Percentiles rank a stretch among this genome's conserved stretches.
These are phyloP conservation scores for Ascodesmis nigricans DNA, from an alignment of 495 filamentous ascomycete genomes.

Conservation along the genomic window DNA sequence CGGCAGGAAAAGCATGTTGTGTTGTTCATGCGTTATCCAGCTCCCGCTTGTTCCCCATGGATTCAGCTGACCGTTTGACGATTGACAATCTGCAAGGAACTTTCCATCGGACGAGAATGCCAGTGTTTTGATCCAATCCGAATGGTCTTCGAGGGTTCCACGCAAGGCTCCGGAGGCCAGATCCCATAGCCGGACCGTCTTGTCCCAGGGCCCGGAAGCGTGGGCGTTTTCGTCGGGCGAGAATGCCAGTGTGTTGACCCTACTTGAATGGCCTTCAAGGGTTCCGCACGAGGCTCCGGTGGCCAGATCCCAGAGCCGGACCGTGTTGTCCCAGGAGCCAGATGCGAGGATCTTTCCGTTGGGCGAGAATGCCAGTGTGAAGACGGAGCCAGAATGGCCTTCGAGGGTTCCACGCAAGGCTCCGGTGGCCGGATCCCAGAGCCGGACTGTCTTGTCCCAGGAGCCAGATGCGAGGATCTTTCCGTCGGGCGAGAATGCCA, in stretches of 20 bases:
- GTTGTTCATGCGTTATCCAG: too few relatives aligned
- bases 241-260: conserved; percentile 53
- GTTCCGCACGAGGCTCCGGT: conserved; percentile 7
- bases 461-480: conserved; percentile 22
- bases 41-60: too few relatives aligned
- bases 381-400: background rate
- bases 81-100: conserved; percentile 8
- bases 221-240: conserved; percentile 23
- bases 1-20: too few relatives aligned
- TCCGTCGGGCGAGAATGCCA: conserved; percentile 25
- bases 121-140: background rate
- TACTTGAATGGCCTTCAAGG: conserved; percentile 30
- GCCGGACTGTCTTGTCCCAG: conserved; percentile 20
- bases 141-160: conserved; percentile 2
- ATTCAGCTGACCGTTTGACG: too few relatives aligned
- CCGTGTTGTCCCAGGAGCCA: conserved; percentile 11
- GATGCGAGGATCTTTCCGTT: conserved; percentile 9
- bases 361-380: conserved; percentile 9
- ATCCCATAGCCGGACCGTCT: conserved; percentile 25
- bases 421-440: conserved; percentile 23
- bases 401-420: conserved; percentile 4
- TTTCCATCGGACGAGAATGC: conserved; percentile 12
- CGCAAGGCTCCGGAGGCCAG: conserved; percentile 10
- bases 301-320: conserved; percentile 18
- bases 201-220: conserved; percentile 20